Base-by-base conservation (phyloP, 2,329 filamentous ascomycete species). In the Didymella keratinophila region DNA sequence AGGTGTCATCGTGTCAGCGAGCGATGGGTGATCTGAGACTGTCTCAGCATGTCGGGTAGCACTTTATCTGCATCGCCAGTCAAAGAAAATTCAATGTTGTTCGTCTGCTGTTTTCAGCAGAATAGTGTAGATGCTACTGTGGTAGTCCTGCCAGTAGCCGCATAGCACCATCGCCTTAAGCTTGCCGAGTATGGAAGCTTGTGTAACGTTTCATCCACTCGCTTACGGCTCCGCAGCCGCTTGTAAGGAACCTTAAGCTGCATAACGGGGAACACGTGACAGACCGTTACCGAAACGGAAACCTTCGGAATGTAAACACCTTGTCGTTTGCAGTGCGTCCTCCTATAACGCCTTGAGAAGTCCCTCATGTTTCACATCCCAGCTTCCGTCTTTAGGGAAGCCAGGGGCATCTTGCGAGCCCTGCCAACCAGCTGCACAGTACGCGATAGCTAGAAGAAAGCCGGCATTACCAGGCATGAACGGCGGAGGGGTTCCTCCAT, bases 341-440 rank as follows among this genome's bases (percentile, higher is more conserved):
- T 28, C 43, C 60, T 50, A 66, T 30, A 65, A 49, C 10, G 68
- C 62, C 51, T 64, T 68, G 36, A 56, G 42, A 42, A 71, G 50
- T 3, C 65, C 68, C 45, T 71, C 69, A 50, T 68, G 59, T 52
- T 65, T 63, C 7, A 71, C 65, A 28, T 46, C 47, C 68, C 63
- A 69, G 44, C 57, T 61, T 12, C 63, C 66, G 53, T 67, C 66
- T 21, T 62, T 60, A 9, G 65, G 64, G 56, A 67, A 70, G 4
- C 69, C 68, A 1, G 69, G 69, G 12, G 61, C 52, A 37, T 69
- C 52, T 25, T 77, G 71, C 36, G 68, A 72, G 2, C 78, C 81
- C 58, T 84, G 80, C 83, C 84, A 86, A 7, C 69, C 84, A 0
- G 80, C 82, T 3, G 81, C 81, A 77, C 86, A 80, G 79, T 85